A percentile compares a stretch with the other conserved stretches of the same genome.
Conservation (phyloP, 1,139 yeast genomes). For the Pneumocystis sp. region DNA sequence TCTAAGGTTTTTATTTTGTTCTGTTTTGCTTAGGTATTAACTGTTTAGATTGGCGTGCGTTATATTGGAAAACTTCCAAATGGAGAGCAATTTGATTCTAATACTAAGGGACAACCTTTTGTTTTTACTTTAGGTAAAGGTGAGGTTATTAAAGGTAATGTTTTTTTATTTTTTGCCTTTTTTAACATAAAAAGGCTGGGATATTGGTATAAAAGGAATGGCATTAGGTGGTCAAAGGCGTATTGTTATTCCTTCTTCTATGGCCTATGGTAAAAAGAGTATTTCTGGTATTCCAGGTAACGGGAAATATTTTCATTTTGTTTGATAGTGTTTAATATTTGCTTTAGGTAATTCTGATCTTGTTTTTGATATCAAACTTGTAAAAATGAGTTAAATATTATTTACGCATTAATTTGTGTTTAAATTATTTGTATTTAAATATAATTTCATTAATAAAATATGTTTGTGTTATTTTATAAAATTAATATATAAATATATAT, state of each 20-base stretch:
- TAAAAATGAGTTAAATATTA: constrained; percentile 54
- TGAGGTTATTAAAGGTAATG: constrained; percentile 62
- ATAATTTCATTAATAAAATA: neutral
- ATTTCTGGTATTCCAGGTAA: constrained; percentile 77
- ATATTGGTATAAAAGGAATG: constrained; percentile 97
- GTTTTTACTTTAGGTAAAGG: constrained; percentile 84
- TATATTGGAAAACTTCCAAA: constrained; percentile 94
- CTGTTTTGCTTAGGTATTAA: neutral
- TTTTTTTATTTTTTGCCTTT: constrained; percentile 3
- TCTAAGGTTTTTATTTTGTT: constrained; percentile 40
- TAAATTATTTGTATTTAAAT: neutral
- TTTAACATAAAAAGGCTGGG: constrained; percentile 48
- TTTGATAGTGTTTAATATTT: neutral
- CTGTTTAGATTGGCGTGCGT: constrained; percentile 50
- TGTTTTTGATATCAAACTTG: constrained; percentile 89
- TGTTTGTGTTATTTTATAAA: neutral
- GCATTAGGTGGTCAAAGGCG: constrained; percentile 98
- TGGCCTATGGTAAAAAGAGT: constrained; percentile 87
- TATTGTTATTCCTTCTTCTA: constrained; percentile 84
- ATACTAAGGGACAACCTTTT: constrained; percentile 95
- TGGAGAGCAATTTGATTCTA: constrained; percentile 92
- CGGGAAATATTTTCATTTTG: neutral
- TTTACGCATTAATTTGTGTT: neutral
- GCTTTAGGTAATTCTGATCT: constrained; percentile 54
- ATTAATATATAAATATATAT: neutral